Evolutionary conservation across 2,329 filamentous ascomycete genomes (phyloP).

Genomic region (Microdochium trichocladiopsis): DNA sequence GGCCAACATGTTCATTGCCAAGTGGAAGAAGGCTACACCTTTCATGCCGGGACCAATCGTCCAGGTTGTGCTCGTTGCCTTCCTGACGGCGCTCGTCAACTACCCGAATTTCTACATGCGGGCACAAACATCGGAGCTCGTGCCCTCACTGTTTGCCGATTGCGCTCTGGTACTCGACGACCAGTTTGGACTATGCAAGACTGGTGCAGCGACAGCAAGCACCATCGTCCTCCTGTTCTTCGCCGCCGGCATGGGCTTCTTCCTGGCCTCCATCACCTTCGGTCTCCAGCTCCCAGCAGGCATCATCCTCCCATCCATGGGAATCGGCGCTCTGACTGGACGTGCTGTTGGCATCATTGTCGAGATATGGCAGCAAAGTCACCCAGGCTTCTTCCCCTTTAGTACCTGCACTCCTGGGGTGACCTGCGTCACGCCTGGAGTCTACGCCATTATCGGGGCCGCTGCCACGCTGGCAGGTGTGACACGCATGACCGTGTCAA

Average conservation of each 20-base stretch:
- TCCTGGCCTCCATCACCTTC: conserved; percentile 82
- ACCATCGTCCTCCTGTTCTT: conserved; percentile 79
- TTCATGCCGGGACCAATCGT: conserved; percentile 66
- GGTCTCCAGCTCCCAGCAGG: conserved; percentile 91
- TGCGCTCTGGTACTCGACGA: conserved; percentile 79
- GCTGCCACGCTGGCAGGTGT: conserved; percentile 91
- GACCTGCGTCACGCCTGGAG: conserved; percentile 85
- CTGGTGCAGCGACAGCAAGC: conserved; percentile 71
- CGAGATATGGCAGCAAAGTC: conserved; percentile 76
- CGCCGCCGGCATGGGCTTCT: conserved; percentile 76
- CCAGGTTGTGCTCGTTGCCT: conserved; percentile 74
- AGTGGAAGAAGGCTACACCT: conserved; percentile 63
- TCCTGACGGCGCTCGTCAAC: conserved; percentile 82
- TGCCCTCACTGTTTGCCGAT: conserved; percentile 87
- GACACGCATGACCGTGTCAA: conserved; percentile 94
- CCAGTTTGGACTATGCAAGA: conserved; percentile 84
- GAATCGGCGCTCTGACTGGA: conserved; percentile 85
- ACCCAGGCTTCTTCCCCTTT: conserved; percentile 74
- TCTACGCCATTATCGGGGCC: conserved; percentile 93
- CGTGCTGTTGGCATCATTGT: conserved; percentile 84
- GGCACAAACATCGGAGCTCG: conserved; percentile 82
- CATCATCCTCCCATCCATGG: conserved; percentile 93
- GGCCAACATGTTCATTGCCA: conserved; percentile 79
- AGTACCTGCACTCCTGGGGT: conserved; percentile 75
- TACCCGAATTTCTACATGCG: conserved; percentile 97